Evolutionary conservation across 768 basidiomycete species (phyloP), one percentile per base, ranked within the genome.

Genomic region (Cyclocybe cylindracea): DNA sequence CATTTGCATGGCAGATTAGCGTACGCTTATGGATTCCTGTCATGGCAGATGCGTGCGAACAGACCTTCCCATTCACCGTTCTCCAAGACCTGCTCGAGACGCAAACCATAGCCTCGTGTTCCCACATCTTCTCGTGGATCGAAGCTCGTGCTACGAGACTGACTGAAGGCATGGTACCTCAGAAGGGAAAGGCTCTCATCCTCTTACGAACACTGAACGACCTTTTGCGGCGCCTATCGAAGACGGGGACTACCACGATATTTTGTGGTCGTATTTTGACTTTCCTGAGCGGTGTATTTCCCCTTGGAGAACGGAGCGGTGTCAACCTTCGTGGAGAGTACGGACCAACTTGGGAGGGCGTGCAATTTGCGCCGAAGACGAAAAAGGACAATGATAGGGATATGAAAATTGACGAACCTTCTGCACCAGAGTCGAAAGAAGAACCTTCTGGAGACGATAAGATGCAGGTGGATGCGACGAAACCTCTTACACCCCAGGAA

Each of bases 211-310:
- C 87, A 14, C 75, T 94, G 38, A 97, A 97, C 62, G 93, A 94
- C 58, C 79, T 96, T 2, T 76, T 96, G 16, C 16, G 92, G 7
- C 83, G 93, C 1, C 76, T 96, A 9, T 94, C 91, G 37, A 94
- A 94, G 70, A 88, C 86, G 67, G 89, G 88, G 14, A 78, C 84
- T 5, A 16, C 87, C 46, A 92, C 91, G 16, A 82, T 87, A 58
- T 92, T 97, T 68, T 91, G 89, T 60, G 94, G 94, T 4, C 82
- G 92, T 16, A 95, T 97, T 63, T 74, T 94, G 65, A 87, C 88
- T 1, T 94, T 95, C 67, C 71, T 96, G 44, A 90, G 88, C 53
- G 83, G 82, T 2, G 90, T 92, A 2, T 96, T 94, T 64, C 89
- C 91, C 5, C 69, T 97, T 7, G 89, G 90, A 2, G 94, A 96